Percentiles rank a stretch among this genome's conserved stretches.
phyloP scores from a whole-genome alignment of 768 basidiomycete species.

The Leccinum subgranulosum region DNA sequence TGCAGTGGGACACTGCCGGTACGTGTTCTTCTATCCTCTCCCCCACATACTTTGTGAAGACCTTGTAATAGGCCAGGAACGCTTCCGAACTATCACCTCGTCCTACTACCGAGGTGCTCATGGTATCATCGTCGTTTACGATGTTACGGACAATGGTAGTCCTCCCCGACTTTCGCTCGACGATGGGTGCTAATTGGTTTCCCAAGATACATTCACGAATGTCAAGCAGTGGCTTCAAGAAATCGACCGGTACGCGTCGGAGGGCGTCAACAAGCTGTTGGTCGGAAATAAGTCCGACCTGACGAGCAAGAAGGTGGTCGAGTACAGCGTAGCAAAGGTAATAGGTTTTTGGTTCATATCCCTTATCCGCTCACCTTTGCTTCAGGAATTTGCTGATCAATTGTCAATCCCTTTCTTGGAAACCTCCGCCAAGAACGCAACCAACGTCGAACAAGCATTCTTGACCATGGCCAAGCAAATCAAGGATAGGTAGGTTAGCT shows the following conservation, averaged over 20 bases:
- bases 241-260: conserved; percentile 94
- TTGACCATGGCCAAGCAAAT: conserved; percentile 98
- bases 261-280: conserved; percentile 97
- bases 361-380: conserved; percentile 5
- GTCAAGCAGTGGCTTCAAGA: conserved; percentile 96
- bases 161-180: neutral
- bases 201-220: conserved; percentile 84
- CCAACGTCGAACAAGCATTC: conserved; percentile 99
- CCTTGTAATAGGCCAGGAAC: conserved; percentile 74
- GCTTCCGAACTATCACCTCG: conserved; percentile 98
- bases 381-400: conserved; percentile 92
- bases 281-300: conserved; percentile 99
- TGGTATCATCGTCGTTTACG: conserved; percentile 98
- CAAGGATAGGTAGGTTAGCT: conserved; percentile 69
- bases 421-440: conserved; percentile 98
- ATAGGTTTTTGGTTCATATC: conserved; percentile 3
- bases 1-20: conserved; percentile 95
- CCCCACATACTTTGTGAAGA: conserved; percentile 2
- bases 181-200: conserved; percentile 5
- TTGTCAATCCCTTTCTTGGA: conserved; percentile 93
- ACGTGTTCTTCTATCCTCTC: conserved; percentile 16
- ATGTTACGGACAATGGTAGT: conserved; percentile 90
- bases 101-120: conserved; percentile 99
- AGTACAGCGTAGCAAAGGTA: conserved; percentile 85
- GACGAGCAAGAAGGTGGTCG: conserved; percentile 94